Base-by-base conservation (phyloP, 345 rosid species). In the Hypericum androsaemum region DNA sequence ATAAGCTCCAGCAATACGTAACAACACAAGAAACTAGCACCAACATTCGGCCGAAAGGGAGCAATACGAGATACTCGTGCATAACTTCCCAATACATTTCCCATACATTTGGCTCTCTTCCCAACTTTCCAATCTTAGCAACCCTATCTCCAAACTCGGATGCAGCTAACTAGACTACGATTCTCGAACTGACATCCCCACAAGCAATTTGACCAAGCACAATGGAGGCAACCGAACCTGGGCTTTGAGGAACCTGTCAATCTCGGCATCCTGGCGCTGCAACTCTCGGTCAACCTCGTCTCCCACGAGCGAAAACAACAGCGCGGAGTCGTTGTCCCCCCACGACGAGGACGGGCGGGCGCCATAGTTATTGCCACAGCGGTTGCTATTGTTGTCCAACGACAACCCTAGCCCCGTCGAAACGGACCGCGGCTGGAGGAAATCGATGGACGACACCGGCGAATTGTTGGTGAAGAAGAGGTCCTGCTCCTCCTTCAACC, bases 341-440 rank as follows among this genome's bases (percentile, higher is more conserved):
- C 76, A 64, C 5, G 87, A 74, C 55, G 86, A 79, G 47, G 82
- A 78, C 9, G 69, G 53, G 47, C 67, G 81, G 47, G 72, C 32
- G 32, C 32, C 32, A 22, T 22, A 22, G 32, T 22, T 22, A 22
- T 22, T 22, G 32, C 32, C 32, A 22, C 32, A 22, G 32, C 4
- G 32, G 32, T 22, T n/a, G n/a, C n/a, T n/a, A n/a, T n/a, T 61
- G 71, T 80, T 81, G 47, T 83, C 87, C 39, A 89, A 84, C 0
- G 95, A 86, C 54, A 89, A 70, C 41, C 89, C 89, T 60, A 89
- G 66, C 28, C 97, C 95, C 8, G 97, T 86, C 22, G 97, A 89
- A 39, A 89, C 94, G 0, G 94, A 77, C 47, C 67, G 78, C 1
- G 70, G 44, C 71, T 71, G 89, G 67, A 85, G 64, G 74, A 81